Conservation (phyloP, 2,329 filamentous ascomycete genomes). For the Cryphonectria nitschkei region DNA sequence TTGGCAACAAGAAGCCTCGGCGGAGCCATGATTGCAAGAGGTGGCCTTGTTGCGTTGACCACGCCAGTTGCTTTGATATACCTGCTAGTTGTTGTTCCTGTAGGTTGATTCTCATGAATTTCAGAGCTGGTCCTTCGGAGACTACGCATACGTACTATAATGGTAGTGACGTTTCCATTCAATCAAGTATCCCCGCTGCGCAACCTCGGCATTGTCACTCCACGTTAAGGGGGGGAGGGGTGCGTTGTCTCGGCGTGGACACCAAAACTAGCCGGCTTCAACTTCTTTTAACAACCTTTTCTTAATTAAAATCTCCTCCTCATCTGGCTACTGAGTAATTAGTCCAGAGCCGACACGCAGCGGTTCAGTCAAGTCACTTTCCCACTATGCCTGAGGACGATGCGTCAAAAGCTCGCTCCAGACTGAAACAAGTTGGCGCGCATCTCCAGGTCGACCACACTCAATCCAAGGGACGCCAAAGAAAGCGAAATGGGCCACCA, state of each 20-base stretch:
- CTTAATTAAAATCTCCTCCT: no score
- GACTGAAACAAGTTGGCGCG: slow-evolving; percentile 51
- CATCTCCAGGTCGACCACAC: slow-evolving; percentile 40
- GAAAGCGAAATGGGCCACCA: slow-evolving; percentile 49
- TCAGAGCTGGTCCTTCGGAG: not conserved
- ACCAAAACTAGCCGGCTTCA: not conserved
- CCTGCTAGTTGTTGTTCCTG: not conserved
- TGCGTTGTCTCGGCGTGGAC: not conserved
- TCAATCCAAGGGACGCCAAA: slow-evolving; percentile 30
- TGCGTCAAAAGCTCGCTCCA: slow-evolving; percentile 41
- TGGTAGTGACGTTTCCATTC: not conserved
- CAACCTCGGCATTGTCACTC: slow-evolving; percentile 15
- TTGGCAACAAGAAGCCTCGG: slow-evolving; percentile 18
- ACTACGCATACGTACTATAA: not conserved
- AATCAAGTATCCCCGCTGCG: not conserved
- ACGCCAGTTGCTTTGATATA: not conserved
- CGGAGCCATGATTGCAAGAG: not conserved
- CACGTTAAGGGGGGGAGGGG: not conserved
- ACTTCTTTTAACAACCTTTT: not conserved
- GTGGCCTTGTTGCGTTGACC: not conserved
- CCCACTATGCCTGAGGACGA: slow-evolving; percentile 11
- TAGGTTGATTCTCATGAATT: not conserved
- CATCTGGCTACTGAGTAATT: not conserved
- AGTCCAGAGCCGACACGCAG: not conserved
- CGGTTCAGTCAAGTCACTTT: slow-evolving; percentile 2